phyloP scores from a whole-genome alignment of 2,329 filamentous ascomycete genomes.

The Cordyceps cateniannulata region DNA sequence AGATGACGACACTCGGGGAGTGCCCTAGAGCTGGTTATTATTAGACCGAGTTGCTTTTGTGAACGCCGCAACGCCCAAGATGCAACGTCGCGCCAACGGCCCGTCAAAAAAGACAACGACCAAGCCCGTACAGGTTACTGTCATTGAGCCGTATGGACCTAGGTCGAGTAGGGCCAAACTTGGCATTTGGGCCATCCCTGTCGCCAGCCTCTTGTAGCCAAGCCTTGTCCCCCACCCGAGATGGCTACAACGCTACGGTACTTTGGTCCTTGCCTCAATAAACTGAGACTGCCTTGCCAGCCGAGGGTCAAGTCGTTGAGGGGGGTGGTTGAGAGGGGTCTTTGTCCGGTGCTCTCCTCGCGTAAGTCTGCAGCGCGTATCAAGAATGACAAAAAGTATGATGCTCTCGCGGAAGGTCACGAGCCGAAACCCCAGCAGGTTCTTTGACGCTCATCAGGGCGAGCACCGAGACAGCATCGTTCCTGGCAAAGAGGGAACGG shows the following conservation, averaged over 20 bases:
- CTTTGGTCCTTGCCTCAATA: background rate
- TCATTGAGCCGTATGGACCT: background rate
- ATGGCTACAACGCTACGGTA: background rate
- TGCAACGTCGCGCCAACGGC: constrained; percentile 13
- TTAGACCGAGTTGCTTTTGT: background rate
- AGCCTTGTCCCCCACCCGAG: background rate
- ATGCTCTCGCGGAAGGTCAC: background rate
- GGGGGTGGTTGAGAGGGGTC: background rate
- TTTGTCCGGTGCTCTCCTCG: background rate
- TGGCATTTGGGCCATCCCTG: constrained; percentile 5
- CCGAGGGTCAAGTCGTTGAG: background rate
- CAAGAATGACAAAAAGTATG: background rate
- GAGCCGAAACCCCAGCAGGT: background rate
- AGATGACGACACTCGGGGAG: background rate
- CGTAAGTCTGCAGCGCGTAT: background rate
- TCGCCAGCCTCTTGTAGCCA: background rate
- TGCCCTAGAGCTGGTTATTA: background rate
- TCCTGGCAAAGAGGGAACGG: background rate
- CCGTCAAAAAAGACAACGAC: background rate
- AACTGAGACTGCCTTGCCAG: constrained; percentile 2
- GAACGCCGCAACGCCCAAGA: background rate
- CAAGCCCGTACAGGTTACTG: background rate
- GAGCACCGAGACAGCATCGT: background rate
- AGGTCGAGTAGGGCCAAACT: background rate
- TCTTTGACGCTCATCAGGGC: background rate